Evolutionary conservation across 495 filamentous ascomycete genomes (phyloP), one percentile per base, ranked within the genome.

Genomic region (Xylaria acuta): DNA sequence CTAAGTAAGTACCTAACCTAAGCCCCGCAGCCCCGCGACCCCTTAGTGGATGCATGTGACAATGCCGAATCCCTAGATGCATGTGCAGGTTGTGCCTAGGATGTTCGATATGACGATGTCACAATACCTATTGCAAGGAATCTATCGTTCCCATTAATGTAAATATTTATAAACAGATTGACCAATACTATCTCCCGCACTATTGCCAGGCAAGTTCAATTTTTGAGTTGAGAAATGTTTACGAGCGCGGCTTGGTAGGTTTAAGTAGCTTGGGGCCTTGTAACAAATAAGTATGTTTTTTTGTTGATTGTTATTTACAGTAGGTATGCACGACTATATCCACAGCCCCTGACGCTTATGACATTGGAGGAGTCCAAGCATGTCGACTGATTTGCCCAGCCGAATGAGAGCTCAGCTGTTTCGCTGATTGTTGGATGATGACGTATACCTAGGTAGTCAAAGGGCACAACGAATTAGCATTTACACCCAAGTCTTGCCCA

Each of bases 41-140:
- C 32, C 32, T 11, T 38, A 60, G 32, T 22, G 12, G 58, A 60
- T 22, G 58, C 58, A 60, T 60, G 58, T 60, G 58, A 60, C 20
- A 60, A 38, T 60, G 58, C 30, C 58, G 34, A 20, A 58, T 30
- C 58, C 58, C 34, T 36, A 59, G 11, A 38, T 38, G 58, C 32
- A 60, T 54, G 22, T 16, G 51, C 51, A 51, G n/a, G 47, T 3
- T 49, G 45, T 49, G 11, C 36, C 36, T n/a, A 38, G 38, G 8
- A 40, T n/a, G n/a, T n/a, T n/a, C n/a, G n/a, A n/a, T n/a, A n/a
- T 40, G 38, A 40, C 8, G 38, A 40, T 12, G 8, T 40, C 38
- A 12, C 38, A 40, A 6, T n/a, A n/a, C n/a, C n/a, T n/a, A 38
- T 38, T 38, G 3, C 36, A 3, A 7, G 36, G 36, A 38, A 41